phyloP scores from a whole-genome alignment of 2,329 filamentous ascomycete species.

The Byssothecium circinans region DNA sequence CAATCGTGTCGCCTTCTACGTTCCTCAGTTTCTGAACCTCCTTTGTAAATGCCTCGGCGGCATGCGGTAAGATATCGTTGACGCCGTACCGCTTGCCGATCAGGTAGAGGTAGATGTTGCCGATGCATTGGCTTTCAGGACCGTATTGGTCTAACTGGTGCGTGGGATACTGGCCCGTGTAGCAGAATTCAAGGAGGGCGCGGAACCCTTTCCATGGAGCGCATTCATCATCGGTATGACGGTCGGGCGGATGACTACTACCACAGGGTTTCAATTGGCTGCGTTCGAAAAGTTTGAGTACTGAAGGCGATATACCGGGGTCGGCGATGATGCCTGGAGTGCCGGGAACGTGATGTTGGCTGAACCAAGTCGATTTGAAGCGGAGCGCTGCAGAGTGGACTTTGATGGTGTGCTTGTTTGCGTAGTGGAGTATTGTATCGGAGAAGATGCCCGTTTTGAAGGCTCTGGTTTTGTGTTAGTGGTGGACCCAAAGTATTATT shows the following conservation, averaged over 20 bases:
- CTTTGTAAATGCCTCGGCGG: neutral
- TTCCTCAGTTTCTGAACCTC: neutral
- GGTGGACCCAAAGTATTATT: no score
- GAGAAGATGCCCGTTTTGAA: slow-evolving; percentile 7
- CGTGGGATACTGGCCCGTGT: neutral
- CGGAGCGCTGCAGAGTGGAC: neutral
- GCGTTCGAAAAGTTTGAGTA: neutral
- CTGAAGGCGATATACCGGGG: neutral
- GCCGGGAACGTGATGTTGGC: neutral
- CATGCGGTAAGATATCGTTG: neutral
- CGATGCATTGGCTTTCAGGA: neutral
- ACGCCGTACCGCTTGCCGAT: neutral
- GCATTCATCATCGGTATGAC: neutral
- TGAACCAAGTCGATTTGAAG: slow-evolving; percentile 2
- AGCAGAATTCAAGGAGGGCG: neutral
- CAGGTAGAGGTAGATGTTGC: neutral
- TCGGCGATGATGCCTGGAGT: neutral
- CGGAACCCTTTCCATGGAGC: neutral
- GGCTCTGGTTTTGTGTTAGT: neutral
- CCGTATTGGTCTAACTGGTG: neutral
- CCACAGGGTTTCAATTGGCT: no score
- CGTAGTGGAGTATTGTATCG: neutral
- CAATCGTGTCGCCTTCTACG: neutral
- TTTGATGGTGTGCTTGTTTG: neutral
- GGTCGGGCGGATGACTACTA: no score